Evolutionary conservation across 2,329 filamentous ascomycete species (phyloP).

Genomic region (Scedosporium aurantiacum): DNA sequence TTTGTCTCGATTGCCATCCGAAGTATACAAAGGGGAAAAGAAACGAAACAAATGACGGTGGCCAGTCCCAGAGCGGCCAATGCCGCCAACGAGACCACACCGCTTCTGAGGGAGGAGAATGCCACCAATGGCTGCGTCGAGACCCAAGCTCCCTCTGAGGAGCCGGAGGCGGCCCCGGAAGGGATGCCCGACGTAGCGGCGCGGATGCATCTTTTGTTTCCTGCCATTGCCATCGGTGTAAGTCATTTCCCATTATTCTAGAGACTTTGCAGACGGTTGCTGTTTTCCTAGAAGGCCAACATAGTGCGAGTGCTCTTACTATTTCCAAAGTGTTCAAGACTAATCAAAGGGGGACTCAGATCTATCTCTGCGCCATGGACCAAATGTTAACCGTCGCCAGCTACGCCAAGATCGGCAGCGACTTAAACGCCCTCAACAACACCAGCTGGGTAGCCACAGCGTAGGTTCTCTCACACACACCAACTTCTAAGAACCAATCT

Average conservation of each 20-base stretch:
- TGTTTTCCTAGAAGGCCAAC: background rate
- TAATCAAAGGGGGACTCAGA: slow-evolving; percentile 25
- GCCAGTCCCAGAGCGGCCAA: background rate
- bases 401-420: slow-evolving; percentile 68
- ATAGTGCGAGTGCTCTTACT: background rate
- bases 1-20: background rate
- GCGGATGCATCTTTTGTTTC: slow-evolving; percentile 26
- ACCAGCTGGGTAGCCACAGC: slow-evolving; percentile 62
- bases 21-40: background rate
- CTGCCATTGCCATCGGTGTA: slow-evolving; percentile 27
- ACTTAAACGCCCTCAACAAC: slow-evolving; percentile 61
- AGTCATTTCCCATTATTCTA: background rate
- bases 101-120: slow-evolving; percentile 13
- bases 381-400: slow-evolving; percentile 68
- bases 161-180: slow-evolving; percentile 9
- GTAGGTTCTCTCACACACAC: slow-evolving; percentile 14
- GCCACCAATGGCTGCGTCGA: background rate
- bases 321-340: background rate
- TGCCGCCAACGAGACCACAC: slow-evolving; percentile 12
- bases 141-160: background rate
- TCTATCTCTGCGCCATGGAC: slow-evolving; percentile 63
- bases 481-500: background rate
- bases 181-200: slow-evolving; percentile 19
- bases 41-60: background rate
- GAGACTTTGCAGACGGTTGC: background rate